These are phyloP conservation scores for Leccinum imitatum DNA, from an alignment of 768 basidiomycete genomes.

Conservation along the genomic window DNA sequence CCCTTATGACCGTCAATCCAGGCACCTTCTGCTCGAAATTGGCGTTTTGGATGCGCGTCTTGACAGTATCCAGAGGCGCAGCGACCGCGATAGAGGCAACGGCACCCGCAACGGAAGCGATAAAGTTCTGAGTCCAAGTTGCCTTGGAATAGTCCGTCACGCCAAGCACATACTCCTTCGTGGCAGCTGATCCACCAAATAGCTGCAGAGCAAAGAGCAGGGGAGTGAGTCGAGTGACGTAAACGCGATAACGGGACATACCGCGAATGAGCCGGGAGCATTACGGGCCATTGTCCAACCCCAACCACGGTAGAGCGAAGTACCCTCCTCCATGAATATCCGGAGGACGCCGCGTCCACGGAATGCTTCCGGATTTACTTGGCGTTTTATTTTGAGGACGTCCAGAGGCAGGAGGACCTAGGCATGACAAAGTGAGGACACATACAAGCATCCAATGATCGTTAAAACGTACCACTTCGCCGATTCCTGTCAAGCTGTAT, in stretches of 20 bases:
- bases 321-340: constrained; percentile 90
- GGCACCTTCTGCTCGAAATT: constrained; percentile 88
- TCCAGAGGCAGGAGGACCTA: constrained; percentile 94
- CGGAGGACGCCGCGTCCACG: constrained; percentile 88
- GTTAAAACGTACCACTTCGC: constrained; percentile 80
- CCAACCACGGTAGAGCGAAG: constrained; percentile 93
- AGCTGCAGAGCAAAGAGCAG: constrained; percentile 52
- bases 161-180: constrained; percentile 91
- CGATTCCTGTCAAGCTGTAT: constrained; percentile 70
- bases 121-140: constrained; percentile 97
- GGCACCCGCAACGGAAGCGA: constrained; percentile 92
- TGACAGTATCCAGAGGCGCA: constrained; percentile 93
- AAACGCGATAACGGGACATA: constrained; percentile 40
- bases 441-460: neutral
- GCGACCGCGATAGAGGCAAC: constrained; percentile 95
- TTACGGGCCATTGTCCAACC: constrained; percentile 99
- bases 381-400: constrained; percentile 97
- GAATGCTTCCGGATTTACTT: constrained; percentile 98
- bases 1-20: constrained; percentile 79
- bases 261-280: constrained; percentile 93
- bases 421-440: neutral
- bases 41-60: constrained; percentile 98
- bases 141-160: constrained; percentile 89
- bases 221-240: neutral
- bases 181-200: constrained; percentile 93